Conservation (phyloP, 176 grass and related monocot species). For the Secale cereale region DNA sequence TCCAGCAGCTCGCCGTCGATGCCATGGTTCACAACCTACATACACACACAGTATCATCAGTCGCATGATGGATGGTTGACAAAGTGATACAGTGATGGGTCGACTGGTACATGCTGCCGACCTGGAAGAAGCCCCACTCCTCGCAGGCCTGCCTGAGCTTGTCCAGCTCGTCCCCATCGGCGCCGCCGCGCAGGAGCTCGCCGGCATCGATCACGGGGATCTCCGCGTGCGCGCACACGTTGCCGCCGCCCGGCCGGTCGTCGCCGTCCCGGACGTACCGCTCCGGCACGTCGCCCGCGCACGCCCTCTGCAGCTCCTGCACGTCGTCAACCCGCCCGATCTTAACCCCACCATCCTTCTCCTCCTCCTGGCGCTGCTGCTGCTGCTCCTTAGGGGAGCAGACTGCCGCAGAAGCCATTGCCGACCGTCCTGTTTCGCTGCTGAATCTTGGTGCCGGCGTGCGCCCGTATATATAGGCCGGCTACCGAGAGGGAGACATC, state of each 20-base stretch:
- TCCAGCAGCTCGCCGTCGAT: slow-evolving; percentile 48
- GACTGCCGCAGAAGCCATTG: slow-evolving; percentile 21
- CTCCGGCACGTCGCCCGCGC: slow-evolving; percentile 41
- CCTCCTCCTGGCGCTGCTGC: not conserved
- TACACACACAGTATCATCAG: too few species aligned
- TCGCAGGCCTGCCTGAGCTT: slow-evolving; percentile 58
- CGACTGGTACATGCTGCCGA: not conserved
- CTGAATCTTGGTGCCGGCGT: not conserved
- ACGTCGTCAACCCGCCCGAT: slow-evolving; percentile 59
- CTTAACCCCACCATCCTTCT: slow-evolving; percentile 13
- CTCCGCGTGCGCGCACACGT: not conserved
- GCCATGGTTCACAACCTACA: slow-evolving; percentile 83
- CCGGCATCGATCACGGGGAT: slow-evolving; percentile 71
- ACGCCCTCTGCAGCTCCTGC: slow-evolving; percentile 59
- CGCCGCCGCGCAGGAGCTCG: slow-evolving; percentile 23
- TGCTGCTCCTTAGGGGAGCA: slow-evolving; percentile 13
- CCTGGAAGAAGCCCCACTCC: slow-evolving; percentile 96
- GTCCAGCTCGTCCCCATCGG: slow-evolving; percentile 30
- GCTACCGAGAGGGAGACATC: not conserved
- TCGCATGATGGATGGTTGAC: not conserved
- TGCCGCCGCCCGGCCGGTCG: slow-evolving; percentile 41
- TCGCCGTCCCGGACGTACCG: slow-evolving; percentile 54
- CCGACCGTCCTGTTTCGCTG: not conserved
- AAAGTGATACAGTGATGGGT: not conserved
- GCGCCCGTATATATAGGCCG: not conserved